Conservation (phyloP, 2,329 filamentous ascomycete genomes). For the Septoria linicola region DNA sequence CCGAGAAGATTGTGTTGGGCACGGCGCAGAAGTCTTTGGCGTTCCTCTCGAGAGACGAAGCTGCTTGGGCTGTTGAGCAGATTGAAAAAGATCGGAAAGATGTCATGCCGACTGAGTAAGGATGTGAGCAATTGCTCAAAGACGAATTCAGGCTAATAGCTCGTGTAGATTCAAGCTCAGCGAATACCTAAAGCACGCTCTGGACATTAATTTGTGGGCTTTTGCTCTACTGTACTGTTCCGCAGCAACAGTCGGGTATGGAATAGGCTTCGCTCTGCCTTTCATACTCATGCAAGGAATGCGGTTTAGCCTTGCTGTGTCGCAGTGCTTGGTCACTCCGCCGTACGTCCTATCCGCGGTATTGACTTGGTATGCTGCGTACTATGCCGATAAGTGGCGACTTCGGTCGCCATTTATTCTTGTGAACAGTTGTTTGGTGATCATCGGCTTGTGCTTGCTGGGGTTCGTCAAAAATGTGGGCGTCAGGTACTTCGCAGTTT, state of each 20-base stretch:
- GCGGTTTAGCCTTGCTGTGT: slow-evolving; percentile 44
- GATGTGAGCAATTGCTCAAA: neutral
- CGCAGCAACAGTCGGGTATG: slow-evolving; percentile 5
- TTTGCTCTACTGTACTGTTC: slow-evolving; percentile 8
- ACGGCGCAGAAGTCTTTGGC: neutral
- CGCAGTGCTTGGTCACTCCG: slow-evolving; percentile 48
- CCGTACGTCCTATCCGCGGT: slow-evolving; percentile 40
- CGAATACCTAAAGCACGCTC: slow-evolving; percentile 7
- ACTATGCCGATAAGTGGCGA: slow-evolving; percentile 30
- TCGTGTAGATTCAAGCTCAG: slow-evolving; percentile 3
- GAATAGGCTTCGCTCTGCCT: slow-evolving; percentile 16
- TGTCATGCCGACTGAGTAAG: slow-evolving; percentile 12
- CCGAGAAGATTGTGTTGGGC: slow-evolving; percentile 14
- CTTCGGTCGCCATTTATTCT: slow-evolving; percentile 31
- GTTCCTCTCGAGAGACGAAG: slow-evolving; percentile 14
- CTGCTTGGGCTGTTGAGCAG: slow-evolving; percentile 14
- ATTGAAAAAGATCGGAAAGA: slow-evolving; percentile 17
- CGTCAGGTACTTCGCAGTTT: slow-evolving; percentile 34
- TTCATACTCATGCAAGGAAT: slow-evolving; percentile 28
- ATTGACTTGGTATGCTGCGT: slow-evolving; percentile 28
- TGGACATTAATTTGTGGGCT: slow-evolving; percentile 14
- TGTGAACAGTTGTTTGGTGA: slow-evolving; percentile 17
- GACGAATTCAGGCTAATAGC: neutral
- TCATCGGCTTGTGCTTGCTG: slow-evolving; percentile 42
- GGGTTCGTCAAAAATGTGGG: slow-evolving; percentile 31